A percentile compares a stretch with the other conserved stretches of the same genome.
Evolutionary conservation across 257 asterid genomes (phyloP).

Genomic region (Agastache rugosa): DNA sequence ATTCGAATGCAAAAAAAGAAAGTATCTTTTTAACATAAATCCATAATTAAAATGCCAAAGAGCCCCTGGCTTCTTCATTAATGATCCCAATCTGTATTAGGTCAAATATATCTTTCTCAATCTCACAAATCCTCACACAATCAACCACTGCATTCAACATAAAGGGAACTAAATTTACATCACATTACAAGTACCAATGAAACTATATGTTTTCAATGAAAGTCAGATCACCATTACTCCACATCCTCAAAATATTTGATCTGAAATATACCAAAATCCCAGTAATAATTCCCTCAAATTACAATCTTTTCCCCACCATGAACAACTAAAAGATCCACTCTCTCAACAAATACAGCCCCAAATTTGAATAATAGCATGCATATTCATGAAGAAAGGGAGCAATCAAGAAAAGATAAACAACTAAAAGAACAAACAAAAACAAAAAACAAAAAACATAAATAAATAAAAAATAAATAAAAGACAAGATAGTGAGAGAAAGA

Average conservation of each 20-base stretch:
- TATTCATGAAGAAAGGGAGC: slow-evolving; percentile 13
- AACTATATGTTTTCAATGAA: slow-evolving; percentile 4
- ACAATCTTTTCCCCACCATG: slow-evolving; percentile 25
- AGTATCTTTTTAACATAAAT: background rate
- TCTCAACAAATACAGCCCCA: slow-evolving; percentile 18
- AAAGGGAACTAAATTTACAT: slow-evolving; percentile 19
- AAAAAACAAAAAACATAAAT: background rate
- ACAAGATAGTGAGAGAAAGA: background rate
- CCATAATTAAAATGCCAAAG: slow-evolving; percentile 6
- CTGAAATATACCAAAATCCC: slow-evolving; percentile 19
- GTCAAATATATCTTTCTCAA: background rate
- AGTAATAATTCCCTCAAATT: slow-evolving; percentile 24
- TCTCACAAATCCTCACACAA: slow-evolving; percentile 19
- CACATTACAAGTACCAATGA: slow-evolving; percentile 3
- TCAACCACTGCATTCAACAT: slow-evolving; percentile 26
- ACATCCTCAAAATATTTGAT: background rate
- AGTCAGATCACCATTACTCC: slow-evolving; percentile 9
- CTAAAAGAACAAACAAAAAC: background rate
- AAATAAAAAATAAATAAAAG: background rate
- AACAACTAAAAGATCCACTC: slow-evolving; percentile 29
- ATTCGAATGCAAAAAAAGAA: background rate
- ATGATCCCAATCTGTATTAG: background rate
- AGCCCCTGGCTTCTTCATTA: slow-evolving; percentile 10
- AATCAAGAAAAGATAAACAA: background rate
- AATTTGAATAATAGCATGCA: slow-evolving; percentile 4